Evolutionary conservation across 306 rosid species (phyloP).

Genomic region (Cicer bijugum): DNA sequence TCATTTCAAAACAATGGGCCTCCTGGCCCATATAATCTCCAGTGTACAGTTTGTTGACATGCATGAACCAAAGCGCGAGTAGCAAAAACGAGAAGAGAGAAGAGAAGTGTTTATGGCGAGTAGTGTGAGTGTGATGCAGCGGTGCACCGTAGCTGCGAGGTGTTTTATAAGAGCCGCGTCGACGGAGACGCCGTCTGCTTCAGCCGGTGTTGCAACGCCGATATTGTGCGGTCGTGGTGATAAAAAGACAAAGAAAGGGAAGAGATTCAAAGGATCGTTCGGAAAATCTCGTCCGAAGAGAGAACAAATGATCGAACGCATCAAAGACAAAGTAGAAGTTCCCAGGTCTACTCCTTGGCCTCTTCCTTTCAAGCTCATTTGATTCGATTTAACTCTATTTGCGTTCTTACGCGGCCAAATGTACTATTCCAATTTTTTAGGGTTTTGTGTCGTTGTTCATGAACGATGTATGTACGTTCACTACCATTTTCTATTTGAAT

Average conservation of each 20-base stretch:
- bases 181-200: constrained; percentile 42
- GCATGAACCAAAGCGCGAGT: neutral
- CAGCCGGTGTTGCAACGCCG: constrained; percentile 44
- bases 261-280: constrained; percentile 87
- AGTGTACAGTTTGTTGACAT: neutral
- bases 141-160: constrained; percentile 64
- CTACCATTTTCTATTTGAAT: constrained; percentile 22
- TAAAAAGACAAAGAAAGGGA: constrained; percentile 91
- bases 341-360: constrained; percentile 99
- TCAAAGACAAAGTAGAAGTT: constrained; percentile 90
- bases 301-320: constrained; percentile 91
- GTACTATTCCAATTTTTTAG: constrained; percentile 4
- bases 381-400: constrained; percentile 32
- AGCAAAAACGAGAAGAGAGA: neutral
- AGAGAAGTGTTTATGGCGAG: constrained; percentile 48
- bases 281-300: constrained; percentile 82
- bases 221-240: constrained; percentile 88
- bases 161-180: constrained; percentile 40
- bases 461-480: neutral
- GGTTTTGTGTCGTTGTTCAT: constrained; percentile 34
- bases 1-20: neutral
- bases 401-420: neutral
- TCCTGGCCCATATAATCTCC: neutral
- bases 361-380: constrained; percentile 93
- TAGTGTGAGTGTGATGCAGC: constrained; percentile 53